Evolutionary conservation across 23 red algal genomes (phyloP).

Genomic region (Cyanidiococcus yangmingshanensis): DNA sequence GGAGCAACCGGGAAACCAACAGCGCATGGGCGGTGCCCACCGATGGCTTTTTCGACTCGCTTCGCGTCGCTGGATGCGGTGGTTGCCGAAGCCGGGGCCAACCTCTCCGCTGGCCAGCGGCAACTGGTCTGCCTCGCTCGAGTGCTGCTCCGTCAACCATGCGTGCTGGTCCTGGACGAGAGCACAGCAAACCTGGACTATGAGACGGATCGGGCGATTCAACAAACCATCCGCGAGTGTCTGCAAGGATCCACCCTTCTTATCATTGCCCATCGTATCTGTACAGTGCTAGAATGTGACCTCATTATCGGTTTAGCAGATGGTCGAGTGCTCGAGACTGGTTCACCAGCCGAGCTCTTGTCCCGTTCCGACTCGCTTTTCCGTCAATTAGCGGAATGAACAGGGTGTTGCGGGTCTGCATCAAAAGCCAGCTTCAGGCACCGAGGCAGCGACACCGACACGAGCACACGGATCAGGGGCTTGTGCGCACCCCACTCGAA

Average conservation of each 20-base stretch:
- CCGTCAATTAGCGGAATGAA: not conserved
- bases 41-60: too few relatives aligned
- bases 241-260: slow-evolving; percentile 44
- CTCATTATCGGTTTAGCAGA: slow-evolving; percentile 71
- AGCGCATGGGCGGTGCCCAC: too few relatives aligned
- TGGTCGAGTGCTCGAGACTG: slow-evolving; percentile 66
- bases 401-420: too few relatives aligned
- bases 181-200: slow-evolving; percentile 54
- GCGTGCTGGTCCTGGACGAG: slow-evolving; percentile 83
- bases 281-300: slow-evolving; percentile 68
- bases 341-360: slow-evolving; percentile 47
- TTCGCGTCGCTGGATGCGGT: slow-evolving; percentile 32
- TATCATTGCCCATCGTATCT: slow-evolving; percentile 76
- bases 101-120: slow-evolving; percentile 61
- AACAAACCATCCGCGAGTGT: slow-evolving; percentile 43
- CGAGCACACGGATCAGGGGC: too few relatives aligned
- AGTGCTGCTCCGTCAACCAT: slow-evolving; percentile 38
- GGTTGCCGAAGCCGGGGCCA: slow-evolving; percentile 51
- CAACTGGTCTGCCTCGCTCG: slow-evolving; percentile 80
- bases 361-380: not conserved
- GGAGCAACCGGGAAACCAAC: too few relatives aligned
- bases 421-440: too few relatives aligned
- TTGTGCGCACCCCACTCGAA: too few relatives aligned
- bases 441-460: too few relatives aligned
- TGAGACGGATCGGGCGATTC: slow-evolving; percentile 51